Evolutionary conservation across 306 rosid species (phyloP), one percentile per base, ranked within the genome.

Genomic region (Lathyrus aphaca): DNA sequence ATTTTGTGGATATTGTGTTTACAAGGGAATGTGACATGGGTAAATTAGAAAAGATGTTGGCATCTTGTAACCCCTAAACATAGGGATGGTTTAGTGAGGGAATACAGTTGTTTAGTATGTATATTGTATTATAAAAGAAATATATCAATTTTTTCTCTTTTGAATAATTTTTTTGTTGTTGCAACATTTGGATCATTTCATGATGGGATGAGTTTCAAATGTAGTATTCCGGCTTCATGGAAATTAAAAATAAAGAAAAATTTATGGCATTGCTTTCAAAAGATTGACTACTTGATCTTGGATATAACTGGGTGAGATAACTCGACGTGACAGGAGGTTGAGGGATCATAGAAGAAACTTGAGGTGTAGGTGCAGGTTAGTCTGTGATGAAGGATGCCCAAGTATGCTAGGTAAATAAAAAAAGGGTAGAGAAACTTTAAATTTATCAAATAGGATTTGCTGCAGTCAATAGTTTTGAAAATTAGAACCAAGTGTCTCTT

Each of bases 51-150:
- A 83, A 68, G 79, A 55, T 80, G 81, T 60, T 62, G 18, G 77
- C 60, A 66, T 71, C 72, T 65, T 70, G 75, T 79, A 74, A 74
- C 73, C 68, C 74, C 74, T 58, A 65, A 64, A 39, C 64, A 56
- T 68, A 66, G 86, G 51, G 54, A 45, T 51, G 45, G 66, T 68
- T 46, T 68, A 82, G 86, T 67, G 80, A 74, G 79, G 76, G 78
- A 76, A 77, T 57, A 77, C 50, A 49, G 78, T 51, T 76, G 71
- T 12, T 75, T 71, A 49, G 80, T 62, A 73, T 84, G 84, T 77
- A 77, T 17, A 83, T 75, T 82, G 82, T 75, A 72, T 48, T 54
- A 82, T 75, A 80, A 30, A 53, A 73, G 56, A 68, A 72, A 75
- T 37, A 35, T 53, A 21, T 44, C 8, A 8, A 35, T 35, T 38